These are phyloP conservation scores for Vigna mungo DNA, from an alignment of 306 rosid genomes.

Conservation along the genomic window DNA sequence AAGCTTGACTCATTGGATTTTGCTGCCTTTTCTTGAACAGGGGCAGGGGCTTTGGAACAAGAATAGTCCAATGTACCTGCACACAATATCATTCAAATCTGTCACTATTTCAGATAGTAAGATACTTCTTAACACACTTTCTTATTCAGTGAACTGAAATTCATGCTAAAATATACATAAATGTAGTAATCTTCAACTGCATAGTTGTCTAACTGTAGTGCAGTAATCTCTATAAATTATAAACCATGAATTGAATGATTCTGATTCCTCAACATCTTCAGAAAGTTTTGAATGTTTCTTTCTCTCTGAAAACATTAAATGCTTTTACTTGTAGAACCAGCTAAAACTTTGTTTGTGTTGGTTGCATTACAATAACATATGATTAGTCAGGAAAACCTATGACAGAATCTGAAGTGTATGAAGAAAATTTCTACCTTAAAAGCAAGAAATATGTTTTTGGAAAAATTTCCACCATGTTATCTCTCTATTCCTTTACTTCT, in stretches of 20 bases:
- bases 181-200: too few relatives aligned
- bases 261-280: too few relatives aligned
- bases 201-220: too few relatives aligned
- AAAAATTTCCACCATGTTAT: neutral
- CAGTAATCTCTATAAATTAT: too few relatives aligned
- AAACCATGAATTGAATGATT: too few relatives aligned
- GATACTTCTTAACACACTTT: neutral
- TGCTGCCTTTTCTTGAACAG: slow-evolving; percentile 53
- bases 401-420: neutral
- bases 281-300: too few relatives aligned
- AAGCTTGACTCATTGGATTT: slow-evolving; percentile 57
- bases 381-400: neutral
- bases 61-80: slow-evolving; percentile 68
- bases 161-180: too few relatives aligned
- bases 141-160: too few relatives aligned
- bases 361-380: too few relatives aligned
- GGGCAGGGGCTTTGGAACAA: slow-evolving; percentile 64
- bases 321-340: too few relatives aligned
- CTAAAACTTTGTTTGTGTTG: too few relatives aligned
- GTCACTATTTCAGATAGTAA: slow-evolving; percentile 39
- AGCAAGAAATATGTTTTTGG: neutral
- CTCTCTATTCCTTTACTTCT: neutral
- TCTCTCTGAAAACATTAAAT: too few relatives aligned
- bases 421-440: neutral
- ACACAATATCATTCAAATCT: slow-evolving; percentile 36